phyloP scores from a whole-genome alignment of 75 land plant species.

The Pinus taeda region DNA sequence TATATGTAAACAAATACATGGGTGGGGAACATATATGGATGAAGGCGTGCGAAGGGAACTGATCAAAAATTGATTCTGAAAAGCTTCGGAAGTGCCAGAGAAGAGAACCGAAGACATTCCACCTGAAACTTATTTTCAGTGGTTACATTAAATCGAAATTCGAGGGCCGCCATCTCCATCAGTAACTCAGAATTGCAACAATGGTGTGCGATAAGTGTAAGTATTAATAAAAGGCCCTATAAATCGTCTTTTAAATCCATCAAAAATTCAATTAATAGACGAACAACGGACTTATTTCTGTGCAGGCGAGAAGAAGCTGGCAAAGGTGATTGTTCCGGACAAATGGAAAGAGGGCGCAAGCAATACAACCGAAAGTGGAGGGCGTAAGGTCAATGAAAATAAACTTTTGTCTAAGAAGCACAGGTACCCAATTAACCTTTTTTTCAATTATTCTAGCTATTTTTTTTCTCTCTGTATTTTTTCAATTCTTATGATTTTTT shows the following conservation, averaged over 20 bases:
- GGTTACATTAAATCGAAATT: too few relatives aligned
- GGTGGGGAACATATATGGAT: too few relatives aligned
- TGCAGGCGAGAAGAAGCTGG: conserved; percentile 91
- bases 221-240: not conserved
- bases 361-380: conserved; percentile 91
- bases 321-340: conserved; percentile 97
- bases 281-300: not conserved
- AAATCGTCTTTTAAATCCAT: not conserved
- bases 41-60: too few relatives aligned
- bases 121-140: too few relatives aligned
- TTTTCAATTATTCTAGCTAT: not conserved
- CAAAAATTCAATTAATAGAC: not conserved
- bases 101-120: too few relatives aligned
- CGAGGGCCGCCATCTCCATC: too few relatives aligned
- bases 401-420: conserved; percentile 92
- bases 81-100: too few relatives aligned
- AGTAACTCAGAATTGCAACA: too few relatives aligned
- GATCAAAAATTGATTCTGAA: too few relatives aligned
- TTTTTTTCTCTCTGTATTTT: not conserved
- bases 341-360: conserved; percentile 99
- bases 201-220: conserved; percentile 75
- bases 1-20: too few relatives aligned
- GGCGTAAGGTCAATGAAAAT: conserved; percentile 96
- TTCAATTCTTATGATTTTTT: not conserved
- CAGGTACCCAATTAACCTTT: conserved; percentile 39